Evolutionary conservation across 2,329 filamentous ascomycete genomes (phyloP).

Genomic region (Exophiala sp.): DNA sequence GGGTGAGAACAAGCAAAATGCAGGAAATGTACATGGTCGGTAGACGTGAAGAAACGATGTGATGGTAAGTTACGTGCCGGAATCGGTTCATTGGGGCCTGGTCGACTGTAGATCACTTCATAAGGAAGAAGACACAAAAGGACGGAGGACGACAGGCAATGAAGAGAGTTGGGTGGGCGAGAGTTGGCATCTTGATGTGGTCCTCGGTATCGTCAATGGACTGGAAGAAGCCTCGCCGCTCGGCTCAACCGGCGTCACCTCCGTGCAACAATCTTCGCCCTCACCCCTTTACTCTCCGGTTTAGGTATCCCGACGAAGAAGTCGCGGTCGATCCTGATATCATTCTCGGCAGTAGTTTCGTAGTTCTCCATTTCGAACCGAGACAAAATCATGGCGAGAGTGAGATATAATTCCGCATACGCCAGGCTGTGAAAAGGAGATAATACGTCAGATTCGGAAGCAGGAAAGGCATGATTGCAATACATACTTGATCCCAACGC

Average conservation of each 20-base stretch:
- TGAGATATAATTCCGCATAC: conserved; percentile 24
- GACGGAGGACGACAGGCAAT: too few species aligned
- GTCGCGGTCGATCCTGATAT: conserved; percentile 1
- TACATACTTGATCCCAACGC: conserved; percentile 37
- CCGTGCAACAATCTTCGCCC: background rate
- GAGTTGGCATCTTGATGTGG: too few species aligned
- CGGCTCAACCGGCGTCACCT: background rate
- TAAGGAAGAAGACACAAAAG: too few species aligned
- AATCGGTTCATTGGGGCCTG: too few species aligned
- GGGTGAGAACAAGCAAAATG: too few species aligned
- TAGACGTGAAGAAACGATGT: too few species aligned
- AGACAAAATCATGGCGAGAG: conserved; percentile 16
- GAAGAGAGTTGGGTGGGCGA: too few species aligned
- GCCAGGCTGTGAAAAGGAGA: conserved; percentile 12
- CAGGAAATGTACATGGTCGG: too few species aligned
- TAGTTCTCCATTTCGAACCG: conserved; percentile 24
- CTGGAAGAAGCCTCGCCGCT: background rate
- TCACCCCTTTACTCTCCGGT: background rate
- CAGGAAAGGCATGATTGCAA: background rate
- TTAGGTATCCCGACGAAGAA: background rate
- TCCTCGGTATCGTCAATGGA: too few species aligned
- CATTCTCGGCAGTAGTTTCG: conserved; percentile 15
- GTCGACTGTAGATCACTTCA: too few species aligned
- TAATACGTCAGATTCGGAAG: background rate
- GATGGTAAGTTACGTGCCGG: too few species aligned